Base-by-base conservation (phyloP, 129 eudicot genomes). In the Lactuca saligna region DNA sequence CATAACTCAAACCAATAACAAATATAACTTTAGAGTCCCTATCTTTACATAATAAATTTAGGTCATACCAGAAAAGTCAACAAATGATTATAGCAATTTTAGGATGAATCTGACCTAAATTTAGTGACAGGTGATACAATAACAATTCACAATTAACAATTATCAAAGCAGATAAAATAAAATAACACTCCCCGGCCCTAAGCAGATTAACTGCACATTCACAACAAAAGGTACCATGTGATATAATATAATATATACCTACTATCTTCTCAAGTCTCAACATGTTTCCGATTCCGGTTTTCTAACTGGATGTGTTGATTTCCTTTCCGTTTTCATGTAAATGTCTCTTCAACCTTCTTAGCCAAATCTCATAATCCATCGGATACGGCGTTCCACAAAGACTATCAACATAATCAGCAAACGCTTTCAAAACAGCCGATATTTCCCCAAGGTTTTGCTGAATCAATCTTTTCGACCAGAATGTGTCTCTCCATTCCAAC, bases 351-450 rank as follows among this genome's bases (percentile, higher is more conserved):
- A 92, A 76, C 73, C 98, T 78, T 85, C 88, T 82, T 33, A 92
- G 78, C 98, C 98, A 92, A 17, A 89, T 92, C 2, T 84, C 91
- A 17, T 86, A 84, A 70, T 92, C 85, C 73, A 92, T 85, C 13
- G 96, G 98, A 74, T 92, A 92, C 0, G 96, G 98, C 8, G 98
- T 92, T 25, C 96, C 96, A 78, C 98, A 92, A 2, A 92, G 78
- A 78, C 97, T 93, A 67, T 93, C 99, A 15, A 88, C 99, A 71
- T 87, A 93, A 77, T 93, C 99, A 37, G 99, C 90, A 81, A 93
- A 93, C 20, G 99, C 99, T 81, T 93, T 93, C 71, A 93, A 65
- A 33, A 93, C 95, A 48, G 99, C 99, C 8, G 99, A 93, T 54
- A 93, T 93, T 57, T 93, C 95, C 53, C 99, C 99, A 41, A 93